A percentile compares a stretch with the other conserved stretches of the same genome.
These are phyloP conservation scores for Podospora bellae-mahoneyi DNA, from an alignment of 495 filamentous ascomycete species.

Conservation along the genomic window DNA sequence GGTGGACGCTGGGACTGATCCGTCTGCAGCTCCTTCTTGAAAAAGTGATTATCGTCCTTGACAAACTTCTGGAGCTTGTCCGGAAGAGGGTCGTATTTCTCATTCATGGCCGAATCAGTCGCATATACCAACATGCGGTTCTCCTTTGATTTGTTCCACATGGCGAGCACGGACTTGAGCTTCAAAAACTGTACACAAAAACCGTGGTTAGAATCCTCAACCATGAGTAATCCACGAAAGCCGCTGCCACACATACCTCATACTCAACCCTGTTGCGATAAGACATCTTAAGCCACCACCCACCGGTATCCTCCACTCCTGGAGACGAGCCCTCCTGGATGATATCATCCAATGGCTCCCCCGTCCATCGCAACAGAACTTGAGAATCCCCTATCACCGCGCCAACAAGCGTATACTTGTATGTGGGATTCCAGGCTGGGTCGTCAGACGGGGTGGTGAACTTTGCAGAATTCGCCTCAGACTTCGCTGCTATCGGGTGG, in stretches of 20 bases:
- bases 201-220: conserved; percentile 30
- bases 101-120: conserved; percentile 37
- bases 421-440: conserved; percentile 36
- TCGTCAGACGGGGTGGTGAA: conserved; percentile 13
- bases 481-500: neutral
- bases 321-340: neutral
- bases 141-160: conserved; percentile 32
- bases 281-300: neutral
- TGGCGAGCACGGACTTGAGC: conserved; percentile 33
- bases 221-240: neutral
- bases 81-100: conserved; percentile 34
- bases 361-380: conserved; percentile 34
- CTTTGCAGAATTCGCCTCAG: neutral
- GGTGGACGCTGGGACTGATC: conserved; percentile 14
- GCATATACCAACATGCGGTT: conserved; percentile 45
- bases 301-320: conserved; percentile 10
- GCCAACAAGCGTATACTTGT: conserved; percentile 42
- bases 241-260: neutral
- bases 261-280: conserved; percentile 1
- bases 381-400: conserved; percentile 35
- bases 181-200: conserved; percentile 14
- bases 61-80: conserved; percentile 44
- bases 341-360: conserved; percentile 23
- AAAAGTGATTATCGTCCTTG: conserved; percentile 42
- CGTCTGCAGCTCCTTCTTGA: conserved; percentile 39